Evolutionary conservation across 2,329 filamentous ascomycete genomes (phyloP).

Genomic region (Neonectria punicea): DNA sequence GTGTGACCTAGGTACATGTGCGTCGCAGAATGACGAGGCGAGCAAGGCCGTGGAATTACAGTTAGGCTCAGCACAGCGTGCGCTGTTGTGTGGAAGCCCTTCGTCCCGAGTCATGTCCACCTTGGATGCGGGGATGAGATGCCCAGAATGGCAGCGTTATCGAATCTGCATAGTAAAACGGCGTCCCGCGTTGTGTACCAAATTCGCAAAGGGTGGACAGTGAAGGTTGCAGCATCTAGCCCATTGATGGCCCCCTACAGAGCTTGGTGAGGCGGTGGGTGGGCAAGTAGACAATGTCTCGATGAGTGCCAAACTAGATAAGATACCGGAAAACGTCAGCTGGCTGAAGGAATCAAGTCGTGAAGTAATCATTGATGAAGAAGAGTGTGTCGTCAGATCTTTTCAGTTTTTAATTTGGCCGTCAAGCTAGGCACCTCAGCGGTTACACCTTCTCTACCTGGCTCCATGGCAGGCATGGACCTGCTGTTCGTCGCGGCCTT

Average conservation of each 20-base stretch:
- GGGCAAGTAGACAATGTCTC: neutral
- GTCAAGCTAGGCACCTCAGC: constrained; percentile 62
- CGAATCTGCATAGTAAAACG: constrained; percentile 22
- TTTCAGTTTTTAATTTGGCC: constrained; percentile 72
- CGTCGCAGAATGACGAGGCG: constrained; percentile 29
- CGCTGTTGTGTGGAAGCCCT: constrained; percentile 25
- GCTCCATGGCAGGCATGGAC: constrained; percentile 13
- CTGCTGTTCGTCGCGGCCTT: constrained; percentile 67
- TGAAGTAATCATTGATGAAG: constrained; percentile 4
- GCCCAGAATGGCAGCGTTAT: constrained; percentile 9
- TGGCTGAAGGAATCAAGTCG: constrained; percentile 4
- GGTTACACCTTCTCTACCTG: constrained; percentile 54
- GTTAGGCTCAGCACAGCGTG: constrained; percentile 27
- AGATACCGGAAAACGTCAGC: neutral
- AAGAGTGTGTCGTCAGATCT: constrained; percentile 68
- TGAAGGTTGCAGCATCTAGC: neutral
- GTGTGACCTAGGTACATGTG: constrained; percentile 17
- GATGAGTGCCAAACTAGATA: constrained; percentile 8
- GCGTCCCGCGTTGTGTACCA: neutral
- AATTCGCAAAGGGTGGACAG: neutral
- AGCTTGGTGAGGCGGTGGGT: neutral
- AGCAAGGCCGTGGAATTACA: constrained; percentile 27
- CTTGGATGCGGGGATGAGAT: constrained; percentile 17
- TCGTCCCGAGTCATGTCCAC: constrained; percentile 32
- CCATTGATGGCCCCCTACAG: constrained; percentile 1